Evolutionary conservation across 345 rosid genomes (phyloP).

Genomic region (Brassica rapa): DNA sequence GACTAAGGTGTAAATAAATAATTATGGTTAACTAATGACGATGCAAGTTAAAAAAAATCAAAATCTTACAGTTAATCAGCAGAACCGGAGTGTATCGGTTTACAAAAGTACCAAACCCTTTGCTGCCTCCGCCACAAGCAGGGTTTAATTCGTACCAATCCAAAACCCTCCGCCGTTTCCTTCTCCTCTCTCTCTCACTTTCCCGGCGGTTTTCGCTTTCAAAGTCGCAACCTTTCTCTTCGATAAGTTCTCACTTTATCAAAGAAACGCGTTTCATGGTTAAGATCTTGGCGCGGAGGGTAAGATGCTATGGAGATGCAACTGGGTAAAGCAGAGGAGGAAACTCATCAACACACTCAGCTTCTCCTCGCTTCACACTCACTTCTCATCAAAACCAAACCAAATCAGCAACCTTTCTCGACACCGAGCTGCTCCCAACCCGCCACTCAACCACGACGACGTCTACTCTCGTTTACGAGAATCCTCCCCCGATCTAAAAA

Average conservation of each 20-base stretch:
- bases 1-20: too few relatives aligned
- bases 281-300: not conserved
- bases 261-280: slow-evolving; percentile 18
- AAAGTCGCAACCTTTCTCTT: slow-evolving; percentile 14
- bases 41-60: not conserved
- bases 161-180: slow-evolving; percentile 25
- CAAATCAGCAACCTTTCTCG: slow-evolving; percentile 8
- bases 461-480: slow-evolving; percentile 49
- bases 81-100: slow-evolving; percentile 22
- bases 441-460: slow-evolving; percentile 46
- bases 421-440: not conserved
- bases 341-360: slow-evolving; percentile 32
- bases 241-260: too few relatives aligned
- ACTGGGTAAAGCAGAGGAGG: slow-evolving; percentile 32
- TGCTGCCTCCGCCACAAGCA: slow-evolving; percentile 25
- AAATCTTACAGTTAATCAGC: not conserved
- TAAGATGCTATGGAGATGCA: slow-evolving; percentile 54
- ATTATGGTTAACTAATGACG: not conserved
- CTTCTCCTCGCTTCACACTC: slow-evolving; percentile 29
- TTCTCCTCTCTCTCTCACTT: not conserved
- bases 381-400: slow-evolving; percentile 22
- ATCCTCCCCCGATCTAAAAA: slow-evolving; percentile 61
- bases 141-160: slow-evolving; percentile 11
- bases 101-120: slow-evolving; percentile 1
- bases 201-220: not conserved